Evolutionary conservation across 345 rosid species (phyloP).

Genomic region (Eucalyptus victrix): DNA sequence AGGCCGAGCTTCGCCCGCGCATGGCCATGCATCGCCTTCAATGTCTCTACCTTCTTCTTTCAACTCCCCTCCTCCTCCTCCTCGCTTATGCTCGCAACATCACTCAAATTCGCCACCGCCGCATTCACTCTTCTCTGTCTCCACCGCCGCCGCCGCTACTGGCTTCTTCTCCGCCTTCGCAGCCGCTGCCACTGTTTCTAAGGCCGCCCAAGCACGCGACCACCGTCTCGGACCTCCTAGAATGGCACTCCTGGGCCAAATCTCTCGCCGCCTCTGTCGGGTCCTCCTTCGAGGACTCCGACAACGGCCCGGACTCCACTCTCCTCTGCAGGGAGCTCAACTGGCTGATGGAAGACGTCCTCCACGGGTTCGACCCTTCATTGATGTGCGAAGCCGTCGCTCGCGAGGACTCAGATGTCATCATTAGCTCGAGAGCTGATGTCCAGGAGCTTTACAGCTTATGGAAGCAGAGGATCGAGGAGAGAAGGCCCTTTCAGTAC

Average conservation of each 20-base stretch:
- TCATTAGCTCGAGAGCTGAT: slow-evolving; percentile 20
- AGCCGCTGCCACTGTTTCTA: slow-evolving; percentile 39
- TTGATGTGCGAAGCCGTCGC: slow-evolving; percentile 1
- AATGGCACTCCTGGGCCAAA: slow-evolving; percentile 81
- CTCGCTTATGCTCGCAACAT: background rate
- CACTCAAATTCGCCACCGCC: background rate
- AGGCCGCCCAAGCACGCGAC: slow-evolving; percentile 29
- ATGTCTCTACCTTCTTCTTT: background rate
- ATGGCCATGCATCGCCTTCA: background rate
- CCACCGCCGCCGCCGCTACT: background rate
- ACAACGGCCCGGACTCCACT: slow-evolving; percentile 53
- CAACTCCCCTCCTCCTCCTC: background rate
- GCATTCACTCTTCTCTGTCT: background rate
- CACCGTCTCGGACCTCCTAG: slow-evolving; percentile 33
- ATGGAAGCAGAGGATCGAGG: slow-evolving; percentile 79
- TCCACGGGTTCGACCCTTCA: slow-evolving; percentile 18
- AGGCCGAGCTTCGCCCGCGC: background rate
- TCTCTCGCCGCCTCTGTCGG: slow-evolving; percentile 45
- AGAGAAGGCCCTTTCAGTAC: slow-evolving; percentile 81
- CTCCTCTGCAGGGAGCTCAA: slow-evolving; percentile 56
- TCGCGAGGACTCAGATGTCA: background rate
- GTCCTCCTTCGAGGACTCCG: slow-evolving; percentile 22
- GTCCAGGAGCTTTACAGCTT: slow-evolving; percentile 47
- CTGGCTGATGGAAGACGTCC: slow-evolving; percentile 71
- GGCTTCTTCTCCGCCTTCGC: background rate